These are phyloP conservation scores for Colletotrichum destructivum DNA, from an alignment of 2,329 filamentous ascomycete genomes.

Conservation along the genomic window DNA sequence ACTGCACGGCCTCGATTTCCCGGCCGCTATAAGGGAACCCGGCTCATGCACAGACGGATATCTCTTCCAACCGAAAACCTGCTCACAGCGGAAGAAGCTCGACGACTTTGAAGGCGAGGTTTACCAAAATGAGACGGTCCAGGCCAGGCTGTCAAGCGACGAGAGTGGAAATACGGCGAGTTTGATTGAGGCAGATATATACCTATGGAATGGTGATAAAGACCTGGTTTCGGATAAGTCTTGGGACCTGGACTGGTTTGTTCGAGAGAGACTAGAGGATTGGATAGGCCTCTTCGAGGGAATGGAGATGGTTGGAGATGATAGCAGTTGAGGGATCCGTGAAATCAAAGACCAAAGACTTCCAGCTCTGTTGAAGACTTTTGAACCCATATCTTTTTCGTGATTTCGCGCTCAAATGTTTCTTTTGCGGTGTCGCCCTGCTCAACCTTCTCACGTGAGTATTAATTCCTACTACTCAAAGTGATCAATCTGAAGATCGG, in stretches of 20 bases:
- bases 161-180: conserved; percentile 32
- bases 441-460: too few relatives aligned
- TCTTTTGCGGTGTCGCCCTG: too few relatives aligned
- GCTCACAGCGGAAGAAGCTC: conserved; percentile 50
- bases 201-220: conserved; percentile 48
- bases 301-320: conserved; percentile 19
- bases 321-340: background rate
- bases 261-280: conserved; percentile 47
- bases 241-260: conserved; percentile 47
- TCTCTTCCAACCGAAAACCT: conserved; percentile 44
- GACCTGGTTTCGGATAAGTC: conserved; percentile 40
- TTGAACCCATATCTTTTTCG: too few relatives aligned
- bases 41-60: conserved; percentile 46
- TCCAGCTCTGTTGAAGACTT: too few relatives aligned
- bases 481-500: too few relatives aligned
- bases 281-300: conserved; percentile 38
- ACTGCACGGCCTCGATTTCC: conserved; percentile 47
- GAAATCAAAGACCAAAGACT: too few relatives aligned
- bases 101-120: conserved; percentile 52
- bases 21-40: conserved; percentile 43
- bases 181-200: conserved; percentile 48
- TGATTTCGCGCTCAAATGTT: too few relatives aligned
- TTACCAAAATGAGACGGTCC: conserved; percentile 42
- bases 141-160: conserved; percentile 25
- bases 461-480: too few relatives aligned